Evolutionary conservation across 2,329 filamentous ascomycete species (phyloP).

Genomic region (Alternaria sp.): DNA sequence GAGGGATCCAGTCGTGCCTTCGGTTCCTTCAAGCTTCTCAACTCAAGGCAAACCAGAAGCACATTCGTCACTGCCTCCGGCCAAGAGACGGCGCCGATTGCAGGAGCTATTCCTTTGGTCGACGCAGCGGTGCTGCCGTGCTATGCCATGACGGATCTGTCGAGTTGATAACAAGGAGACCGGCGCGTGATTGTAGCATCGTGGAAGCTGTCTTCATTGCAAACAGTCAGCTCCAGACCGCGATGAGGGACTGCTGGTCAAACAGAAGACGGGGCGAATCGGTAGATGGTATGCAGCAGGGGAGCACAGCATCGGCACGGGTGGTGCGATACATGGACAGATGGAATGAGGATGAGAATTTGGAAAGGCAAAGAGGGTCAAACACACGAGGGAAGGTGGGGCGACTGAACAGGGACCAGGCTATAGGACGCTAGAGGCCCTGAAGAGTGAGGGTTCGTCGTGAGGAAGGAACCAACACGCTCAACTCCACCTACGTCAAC

Average conservation of each 20-base stretch:
- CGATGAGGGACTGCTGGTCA: neutral
- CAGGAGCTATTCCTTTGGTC: neutral
- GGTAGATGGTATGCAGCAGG: neutral
- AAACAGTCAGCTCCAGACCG: neutral
- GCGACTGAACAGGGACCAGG: neutral
- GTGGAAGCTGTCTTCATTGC: neutral
- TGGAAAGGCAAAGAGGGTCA: neutral
- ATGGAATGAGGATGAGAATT: neutral
- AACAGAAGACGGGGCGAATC: neutral
- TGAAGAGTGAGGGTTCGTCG: neutral
- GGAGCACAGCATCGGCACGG: neutral
- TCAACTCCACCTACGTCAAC: constrained; percentile 12
- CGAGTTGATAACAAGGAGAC: neutral
- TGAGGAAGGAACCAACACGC: neutral
- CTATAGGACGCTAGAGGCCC: neutral
- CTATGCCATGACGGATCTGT: neutral
- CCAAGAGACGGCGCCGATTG: neutral
- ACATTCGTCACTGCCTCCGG: neutral
- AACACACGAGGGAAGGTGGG: neutral
- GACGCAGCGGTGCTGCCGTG: neutral
- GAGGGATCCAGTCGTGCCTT: neutral
- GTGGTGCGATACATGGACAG: neutral
- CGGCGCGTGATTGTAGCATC: neutral
- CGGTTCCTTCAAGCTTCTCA: neutral
- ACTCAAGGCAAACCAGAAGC: neutral